Percentiles rank a stretch among this genome's conserved stretches.
These are phyloP conservation scores for bread wheat (Triticum aestivum) DNA, from an alignment of 176 grass and related monocot species.

Conservation along the genomic window IWGSC_CS_RefSeq_v2.1 NC_057806.1:662030777-662031276, in stretches of 20 bases:
- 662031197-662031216: not conserved
- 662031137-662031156: not conserved
- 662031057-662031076: not conserved
- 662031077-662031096: not conserved
- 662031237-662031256: not conserved
- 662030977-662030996: constrained; percentile 78
- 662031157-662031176: not conserved
- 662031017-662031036: constrained; percentile 47
- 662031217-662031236: not conserved
- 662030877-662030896: constrained; percentile 37
- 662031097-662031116: not conserved
- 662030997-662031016: constrained; percentile 55
- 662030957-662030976: constrained; percentile 85
- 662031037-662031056: not conserved
- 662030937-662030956: constrained; percentile 64
- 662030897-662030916: constrained; percentile 66
- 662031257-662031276: not conserved
- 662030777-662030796: not conserved
- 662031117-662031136: not conserved
- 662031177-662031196: not conserved
- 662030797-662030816: not conserved
- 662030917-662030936: constrained; percentile 68
- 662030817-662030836: constrained; percentile 25
- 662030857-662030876: constrained; percentile 33
- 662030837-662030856: constrained; percentile 39